Evolutionary conservation across 805 yeast species (phyloP).

Genomic region (Lachancea kluyveri): DNA sequence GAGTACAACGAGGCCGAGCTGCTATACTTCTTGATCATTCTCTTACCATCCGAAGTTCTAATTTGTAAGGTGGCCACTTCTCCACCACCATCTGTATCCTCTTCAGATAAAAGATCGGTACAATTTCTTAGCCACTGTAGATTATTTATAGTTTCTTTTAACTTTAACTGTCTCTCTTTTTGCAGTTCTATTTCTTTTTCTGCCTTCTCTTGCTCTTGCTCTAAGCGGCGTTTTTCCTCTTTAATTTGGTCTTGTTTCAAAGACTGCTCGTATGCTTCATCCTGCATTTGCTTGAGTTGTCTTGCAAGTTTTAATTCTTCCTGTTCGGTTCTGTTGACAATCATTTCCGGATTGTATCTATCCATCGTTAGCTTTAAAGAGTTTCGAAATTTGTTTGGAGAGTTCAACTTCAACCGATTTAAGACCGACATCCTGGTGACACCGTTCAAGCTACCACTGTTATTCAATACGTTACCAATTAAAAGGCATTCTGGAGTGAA

Average conservation of each 20-base stretch:
- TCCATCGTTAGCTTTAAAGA: constrained; percentile 39
- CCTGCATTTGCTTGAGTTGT: constrained; percentile 56
- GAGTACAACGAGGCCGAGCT: too few relatives aligned
- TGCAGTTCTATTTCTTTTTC: constrained; percentile 10
- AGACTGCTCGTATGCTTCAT: constrained; percentile 57
- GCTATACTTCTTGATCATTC: constrained; percentile 26
- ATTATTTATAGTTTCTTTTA: constrained; percentile 14
- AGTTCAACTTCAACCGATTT: constrained; percentile 25
- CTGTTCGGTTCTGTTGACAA: constrained; percentile 52
- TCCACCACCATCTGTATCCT: constrained; percentile 1
- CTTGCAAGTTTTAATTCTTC: constrained; percentile 55
- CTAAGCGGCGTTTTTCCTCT: constrained; percentile 42
- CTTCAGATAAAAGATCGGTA: constrained; percentile 5
- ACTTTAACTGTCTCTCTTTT: constrained; percentile 12
- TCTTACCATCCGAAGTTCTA: constrained; percentile 26
- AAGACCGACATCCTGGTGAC: constrained; percentile 32
- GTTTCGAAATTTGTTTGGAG: constrained; percentile 30
- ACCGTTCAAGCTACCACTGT: constrained; percentile 28
- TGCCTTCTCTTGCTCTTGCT: too few relatives aligned
- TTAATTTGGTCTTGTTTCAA: constrained; percentile 51
- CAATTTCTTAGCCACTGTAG: constrained; percentile 22
- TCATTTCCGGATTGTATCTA: constrained; percentile 56
- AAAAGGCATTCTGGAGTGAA: constrained; percentile 50
- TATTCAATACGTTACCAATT: constrained; percentile 51
- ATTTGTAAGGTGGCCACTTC: constrained; percentile 25